A percentile compares a stretch with the other conserved stretches of the same genome.
These are phyloP conservation scores for Excoecaria cochinchinensis DNA, from an alignment of 345 rosid genomes.

Conservation along the genomic window DNA sequence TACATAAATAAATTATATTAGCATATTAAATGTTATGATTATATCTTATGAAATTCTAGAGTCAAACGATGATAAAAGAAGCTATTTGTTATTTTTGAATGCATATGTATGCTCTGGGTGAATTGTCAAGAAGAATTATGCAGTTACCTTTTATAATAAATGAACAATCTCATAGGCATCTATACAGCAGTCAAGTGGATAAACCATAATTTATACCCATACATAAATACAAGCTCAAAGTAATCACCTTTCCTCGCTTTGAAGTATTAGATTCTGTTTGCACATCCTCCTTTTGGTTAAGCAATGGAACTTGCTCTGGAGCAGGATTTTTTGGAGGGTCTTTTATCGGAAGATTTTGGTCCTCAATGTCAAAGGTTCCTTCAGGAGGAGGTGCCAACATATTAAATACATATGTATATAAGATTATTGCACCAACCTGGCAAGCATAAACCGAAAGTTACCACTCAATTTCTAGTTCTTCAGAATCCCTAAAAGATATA, in stretches of 20 bases:
- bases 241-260: constrained; percentile 58
- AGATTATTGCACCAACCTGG: constrained; percentile 97
- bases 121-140: no score
- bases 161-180: no score
- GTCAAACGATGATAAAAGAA: no score
- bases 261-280: constrained; percentile 33
- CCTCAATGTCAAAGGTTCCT: constrained; percentile 74
- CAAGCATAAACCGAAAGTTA: constrained; percentile 29
- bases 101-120: no score
- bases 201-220: background rate
- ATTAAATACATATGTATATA: constrained; percentile 88
- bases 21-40: no score
- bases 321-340: constrained; percentile 40
- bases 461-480: background rate
- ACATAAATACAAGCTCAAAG: background rate
- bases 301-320: constrained; percentile 67
- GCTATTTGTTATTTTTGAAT: no score
- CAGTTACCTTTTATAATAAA: no score
- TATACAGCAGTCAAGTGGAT: no score
- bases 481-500: background rate
- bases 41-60: no score
- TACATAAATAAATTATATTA: no score
- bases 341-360: constrained; percentile 54
- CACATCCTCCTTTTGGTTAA: constrained; percentile 38
- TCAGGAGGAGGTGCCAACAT: constrained; percentile 95